Evolutionary conservation across 2,329 filamentous ascomycete genomes (phyloP), one percentile per base, ranked within the genome.

Genomic region (Tolypocladium tundrense): DNA sequence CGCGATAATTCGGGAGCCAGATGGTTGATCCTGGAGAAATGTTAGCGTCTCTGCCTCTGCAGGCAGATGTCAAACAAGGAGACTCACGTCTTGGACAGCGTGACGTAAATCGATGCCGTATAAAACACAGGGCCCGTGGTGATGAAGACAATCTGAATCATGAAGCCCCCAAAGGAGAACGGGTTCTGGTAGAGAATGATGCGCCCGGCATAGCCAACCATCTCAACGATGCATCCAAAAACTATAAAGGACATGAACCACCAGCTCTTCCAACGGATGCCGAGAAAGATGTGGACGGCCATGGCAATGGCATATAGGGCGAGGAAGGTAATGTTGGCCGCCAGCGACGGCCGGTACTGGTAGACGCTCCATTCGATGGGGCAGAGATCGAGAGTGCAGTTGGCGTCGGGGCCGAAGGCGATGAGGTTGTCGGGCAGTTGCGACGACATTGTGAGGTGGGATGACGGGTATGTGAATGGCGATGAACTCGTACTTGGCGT

Each of bases 101-200:
- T 86, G 35, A 88, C 77, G 65, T 88, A 88, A 57, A 88, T 82
- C 39, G 82, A 82, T 1, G 84, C 85, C 9, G 81, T 61, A 76
- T 84, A 74, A 24, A 68, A 74, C 0, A 74, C 71, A 11, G 72
- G 72, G 0, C 67, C 72, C 6, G 59, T 64, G 0, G 82, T 85
- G 31, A 73, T 66, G 56, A 66, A 74, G 68, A 63, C 67, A 61
- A 87, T 85, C 68, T 88, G 83, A 7, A 87, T 77, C 63, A 87
- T 75, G 65, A 88, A 88, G 0, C 77, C 81, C 10, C 65, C 65
- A 64, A 85, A 79, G 50, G 67, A 71, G 64, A 83, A 88, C 0
- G 83, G 81, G 59, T 86, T 81, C 40, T 77, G 60, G 60, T 81
- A 73, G 51, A 85, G 72, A 57, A 83, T 66, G 35, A 87, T 70